Evolutionary conservation across 352 stramenopile genomes (phyloP).

Genomic region (Phytophthora podocarpi): DNA sequence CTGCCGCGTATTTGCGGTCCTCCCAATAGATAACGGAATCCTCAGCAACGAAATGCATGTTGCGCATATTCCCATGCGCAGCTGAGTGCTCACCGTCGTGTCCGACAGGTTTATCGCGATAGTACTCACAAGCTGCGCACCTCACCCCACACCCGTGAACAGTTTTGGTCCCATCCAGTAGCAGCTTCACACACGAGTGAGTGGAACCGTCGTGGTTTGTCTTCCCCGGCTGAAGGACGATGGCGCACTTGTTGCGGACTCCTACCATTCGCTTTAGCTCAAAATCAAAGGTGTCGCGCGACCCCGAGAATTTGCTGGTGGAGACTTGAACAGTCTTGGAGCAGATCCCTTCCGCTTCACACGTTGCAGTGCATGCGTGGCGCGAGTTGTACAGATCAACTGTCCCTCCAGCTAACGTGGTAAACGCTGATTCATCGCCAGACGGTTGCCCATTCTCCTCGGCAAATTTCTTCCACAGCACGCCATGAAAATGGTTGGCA

Average conservation of each 20-base stretch:
- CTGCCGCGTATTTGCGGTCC: constrained; percentile 30
- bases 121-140: constrained; percentile 49
- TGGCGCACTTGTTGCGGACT: constrained; percentile 37
- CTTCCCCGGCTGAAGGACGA: constrained; percentile 25
- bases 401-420: background rate
- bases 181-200: constrained; percentile 34
- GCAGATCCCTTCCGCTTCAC: constrained; percentile 45
- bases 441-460: constrained; percentile 26
- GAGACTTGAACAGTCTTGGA: constrained; percentile 38
- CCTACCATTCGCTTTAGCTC: constrained; percentile 44
- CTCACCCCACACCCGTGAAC: constrained; percentile 38
- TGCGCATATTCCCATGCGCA: constrained; percentile 55
- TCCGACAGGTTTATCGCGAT: constrained; percentile 43
- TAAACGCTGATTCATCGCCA: no score
- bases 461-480: constrained; percentile 21
- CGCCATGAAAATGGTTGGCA: constrained; percentile 48
- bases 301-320: constrained; percentile 37
- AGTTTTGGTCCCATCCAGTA: constrained; percentile 16
- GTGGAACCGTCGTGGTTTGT: constrained; percentile 19
- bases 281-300: constrained; percentile 42
- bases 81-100: constrained; percentile 42
- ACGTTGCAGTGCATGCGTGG: constrained; percentile 36
- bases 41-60: constrained; percentile 49
- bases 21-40: constrained; percentile 26
- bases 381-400: constrained; percentile 33